Conservation (phyloP, 352 stramenopile genomes). For the Phytophthora cryptogea region DNA sequence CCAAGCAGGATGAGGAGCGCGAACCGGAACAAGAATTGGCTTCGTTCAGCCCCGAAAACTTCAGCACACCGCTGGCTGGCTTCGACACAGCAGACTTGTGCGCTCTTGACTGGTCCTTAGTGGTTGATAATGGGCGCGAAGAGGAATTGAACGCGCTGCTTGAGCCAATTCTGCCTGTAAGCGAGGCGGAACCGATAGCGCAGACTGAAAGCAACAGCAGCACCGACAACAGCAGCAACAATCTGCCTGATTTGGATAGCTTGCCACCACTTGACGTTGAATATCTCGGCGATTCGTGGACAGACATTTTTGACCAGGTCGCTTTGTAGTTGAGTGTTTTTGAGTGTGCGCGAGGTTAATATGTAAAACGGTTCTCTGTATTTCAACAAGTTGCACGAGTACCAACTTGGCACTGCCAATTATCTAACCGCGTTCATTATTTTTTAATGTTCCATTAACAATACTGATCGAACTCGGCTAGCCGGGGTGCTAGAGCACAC, state of each 20-base stretch:
- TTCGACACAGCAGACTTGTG: slow-evolving; percentile 25
- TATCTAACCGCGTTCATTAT: too few relatives aligned
- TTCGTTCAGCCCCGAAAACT: slow-evolving; percentile 20
- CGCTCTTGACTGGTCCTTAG: slow-evolving; percentile 31
- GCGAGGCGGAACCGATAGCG: not conserved
- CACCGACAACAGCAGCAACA: not conserved
- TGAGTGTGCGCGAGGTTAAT: slow-evolving; percentile 1
- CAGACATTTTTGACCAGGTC: slow-evolving; percentile 34
- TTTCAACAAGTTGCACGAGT: not conserved
- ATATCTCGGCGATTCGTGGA: slow-evolving; percentile 32
- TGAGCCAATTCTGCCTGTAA: slow-evolving; percentile 25
- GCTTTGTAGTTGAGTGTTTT: slow-evolving; percentile 8
- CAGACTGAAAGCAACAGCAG: not conserved
- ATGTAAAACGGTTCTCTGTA: not conserved
- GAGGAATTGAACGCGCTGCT: slow-evolving; percentile 32
- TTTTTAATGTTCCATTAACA: too few relatives aligned
- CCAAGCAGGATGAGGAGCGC: slow-evolving; percentile 20
- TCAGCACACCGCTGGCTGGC: slow-evolving; percentile 18
- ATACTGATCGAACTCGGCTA: too few relatives aligned
- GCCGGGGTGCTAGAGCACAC: not conserved
- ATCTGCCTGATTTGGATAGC: slow-evolving; percentile 7
- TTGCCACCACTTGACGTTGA: slow-evolving; percentile 28
- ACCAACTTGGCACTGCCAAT: not conserved
- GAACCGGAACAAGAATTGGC: slow-evolving; percentile 32
- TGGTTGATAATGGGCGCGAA: slow-evolving; percentile 26